These are phyloP conservation scores for Galerina marginata DNA, from an alignment of 768 basidiomycete species.

Conservation along the genomic window DNA sequence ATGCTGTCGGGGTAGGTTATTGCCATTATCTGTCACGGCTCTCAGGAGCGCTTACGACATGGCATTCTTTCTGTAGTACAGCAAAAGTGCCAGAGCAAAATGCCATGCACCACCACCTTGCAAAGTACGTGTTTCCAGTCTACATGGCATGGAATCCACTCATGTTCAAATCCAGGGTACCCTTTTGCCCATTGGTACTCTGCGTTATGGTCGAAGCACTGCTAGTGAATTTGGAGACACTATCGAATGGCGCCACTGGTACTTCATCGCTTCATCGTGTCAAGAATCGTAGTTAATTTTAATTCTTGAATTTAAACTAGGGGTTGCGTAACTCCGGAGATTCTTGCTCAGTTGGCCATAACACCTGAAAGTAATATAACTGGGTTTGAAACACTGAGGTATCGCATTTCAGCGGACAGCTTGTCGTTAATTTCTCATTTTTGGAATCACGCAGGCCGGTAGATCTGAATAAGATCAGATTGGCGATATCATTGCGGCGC, in stretches of 20 bases:
- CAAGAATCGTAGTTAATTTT: slow-evolving; percentile 4
- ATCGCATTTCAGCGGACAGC: slow-evolving; percentile 15
- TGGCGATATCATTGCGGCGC: slow-evolving; percentile 57
- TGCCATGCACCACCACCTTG: slow-evolving; percentile 72
- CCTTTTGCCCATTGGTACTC: slow-evolving; percentile 54
- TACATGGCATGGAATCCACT: neutral
- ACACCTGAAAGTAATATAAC: slow-evolving; percentile 45
- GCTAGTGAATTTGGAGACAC: slow-evolving; percentile 58
- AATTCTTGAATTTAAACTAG: slow-evolving; percentile 35
- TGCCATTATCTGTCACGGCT: neutral
- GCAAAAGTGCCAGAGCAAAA: slow-evolving; percentile 69
- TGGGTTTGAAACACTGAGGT: slow-evolving; percentile 63
- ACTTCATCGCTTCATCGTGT: slow-evolving; percentile 7
- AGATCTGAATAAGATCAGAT: slow-evolving; percentile 68
- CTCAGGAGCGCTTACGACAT: neutral
- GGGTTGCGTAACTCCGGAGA: slow-evolving; percentile 73
- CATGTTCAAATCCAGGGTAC: slow-evolving; percentile 40
- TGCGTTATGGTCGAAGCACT: slow-evolving; percentile 68
- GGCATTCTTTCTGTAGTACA: slow-evolving; percentile 54
- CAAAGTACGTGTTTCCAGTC: slow-evolving; percentile 35
- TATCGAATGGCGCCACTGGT: slow-evolving; percentile 83
- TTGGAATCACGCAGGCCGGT: slow-evolving; percentile 42
- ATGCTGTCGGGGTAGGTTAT: slow-evolving; percentile 27
- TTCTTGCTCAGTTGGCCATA: slow-evolving; percentile 55
- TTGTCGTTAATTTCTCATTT: neutral